Evolutionary conservation across 768 basidiomycete genomes (phyloP).

Genomic region (Phlebiopsis gigantea): DNA sequence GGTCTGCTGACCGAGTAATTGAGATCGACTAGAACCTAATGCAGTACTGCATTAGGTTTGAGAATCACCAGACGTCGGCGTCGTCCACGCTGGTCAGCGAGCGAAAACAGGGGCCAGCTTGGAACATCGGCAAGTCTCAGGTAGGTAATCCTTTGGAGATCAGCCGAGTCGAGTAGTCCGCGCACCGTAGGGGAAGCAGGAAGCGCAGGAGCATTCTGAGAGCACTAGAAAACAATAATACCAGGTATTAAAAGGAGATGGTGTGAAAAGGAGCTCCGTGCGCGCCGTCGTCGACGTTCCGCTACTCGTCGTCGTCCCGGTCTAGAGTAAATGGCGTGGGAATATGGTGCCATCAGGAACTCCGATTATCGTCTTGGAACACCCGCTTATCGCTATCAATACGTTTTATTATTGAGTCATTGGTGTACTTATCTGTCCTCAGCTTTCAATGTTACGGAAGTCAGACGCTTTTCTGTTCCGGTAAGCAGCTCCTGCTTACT

Average conservation of each 20-base stretch:
- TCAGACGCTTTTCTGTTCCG: neutral
- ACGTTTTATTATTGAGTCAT: neutral
- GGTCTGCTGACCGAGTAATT: neutral
- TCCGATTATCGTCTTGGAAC: neutral
- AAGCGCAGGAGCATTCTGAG: constrained; percentile 19
- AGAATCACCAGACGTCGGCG: constrained; percentile 25
- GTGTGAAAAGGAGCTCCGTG: too few species aligned
- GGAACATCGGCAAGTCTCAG: constrained; percentile 57
- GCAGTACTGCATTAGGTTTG: neutral
- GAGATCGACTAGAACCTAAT: neutral
- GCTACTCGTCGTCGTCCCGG: constrained; percentile 67
- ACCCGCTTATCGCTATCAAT: neutral
- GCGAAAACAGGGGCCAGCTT: neutral
- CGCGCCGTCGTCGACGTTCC: too few species aligned
- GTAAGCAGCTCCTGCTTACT: neutral
- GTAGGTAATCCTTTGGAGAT: constrained; percentile 64
- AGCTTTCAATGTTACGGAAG: neutral
- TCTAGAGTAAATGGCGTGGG: constrained; percentile 72
- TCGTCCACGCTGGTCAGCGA: constrained; percentile 53
- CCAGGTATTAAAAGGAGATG: too few species aligned
- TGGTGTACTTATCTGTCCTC: neutral
- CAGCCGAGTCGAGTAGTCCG: constrained; percentile 72
- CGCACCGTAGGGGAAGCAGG: constrained; percentile 44
- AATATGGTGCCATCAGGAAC: constrained; percentile 43
- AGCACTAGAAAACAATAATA: too few species aligned